Evolutionary conservation across 2,329 filamentous ascomycete species (phyloP), one percentile per base, ranked within the genome.

Genomic region (Aaosphaeria pasadenensis): DNA sequence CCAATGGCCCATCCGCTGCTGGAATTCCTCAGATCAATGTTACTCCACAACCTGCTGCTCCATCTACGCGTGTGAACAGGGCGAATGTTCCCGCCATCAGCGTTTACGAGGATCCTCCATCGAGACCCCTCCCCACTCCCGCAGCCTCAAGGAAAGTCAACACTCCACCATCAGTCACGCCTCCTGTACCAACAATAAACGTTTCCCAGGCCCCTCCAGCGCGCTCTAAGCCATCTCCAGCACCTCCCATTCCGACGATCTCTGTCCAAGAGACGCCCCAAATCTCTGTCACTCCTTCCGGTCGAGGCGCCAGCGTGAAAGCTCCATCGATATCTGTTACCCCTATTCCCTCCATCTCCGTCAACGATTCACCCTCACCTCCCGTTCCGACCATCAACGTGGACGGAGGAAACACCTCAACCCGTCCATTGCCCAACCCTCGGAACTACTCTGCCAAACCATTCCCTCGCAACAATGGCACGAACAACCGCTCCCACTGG

Each of bases 391-490:
- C 49, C 4, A 62, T 61, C 29, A 49, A 50, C 28, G 48, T 60
- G 42, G 59, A 55, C 33, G 55, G 54, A 9, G 46, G 60, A 1
- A 38, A 52, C 31, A 45, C 50, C 65, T 77, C 50, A 48, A 73
- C 57, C 68, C 79, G 65, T 61, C 81, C 59, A 64, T 76, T 57
- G 66, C 84, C 61, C 69, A 44, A 70, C 61, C 51, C 67, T 60
- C 46, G 71, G 62, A 68, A 11, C 73, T 73, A 52, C 62, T 72
- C 58, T 75, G 82, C 62, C 76, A 47, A 73, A 64, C 54, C 75
- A 63, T 57, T 59, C 48, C 63, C 60, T 30, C 59, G 60, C 39
- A 54, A 56, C 39, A 69, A 62, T 43, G 59, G 61, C 36, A 64
- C 60, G 30, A 67, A 58, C 29, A 69, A 73, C 38, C 66, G 70